Evolutionary conservation across 768 basidiomycete genomes (phyloP), one percentile per base, ranked within the genome.

Genomic region (Calocera viscosa): DNA sequence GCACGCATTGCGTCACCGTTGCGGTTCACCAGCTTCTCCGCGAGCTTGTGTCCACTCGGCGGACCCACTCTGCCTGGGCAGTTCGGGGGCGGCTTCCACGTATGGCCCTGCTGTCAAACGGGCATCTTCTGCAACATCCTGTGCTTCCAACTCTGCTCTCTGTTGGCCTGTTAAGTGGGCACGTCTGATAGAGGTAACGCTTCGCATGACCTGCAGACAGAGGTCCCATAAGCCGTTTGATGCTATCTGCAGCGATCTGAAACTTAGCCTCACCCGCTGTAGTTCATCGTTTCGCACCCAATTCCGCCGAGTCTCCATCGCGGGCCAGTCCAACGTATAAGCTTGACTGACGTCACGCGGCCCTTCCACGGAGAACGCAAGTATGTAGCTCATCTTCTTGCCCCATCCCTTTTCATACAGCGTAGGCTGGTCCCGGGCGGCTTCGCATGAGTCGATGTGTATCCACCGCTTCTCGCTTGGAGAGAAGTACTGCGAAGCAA

Each of bases 381-480:
- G 68, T 71, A 73, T 65, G 69, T 77, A 78, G 38, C 74, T 75
- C 71, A 77, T 76, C 66, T 75, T 75, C 74, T 79, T 79, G 1
- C 76, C 76, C 79, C 79, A 80, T 0, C 78, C 78, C 38, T 72
- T 67, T 32, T 73, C 76, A 68, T 80, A 80, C 22, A 80, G 68
- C n/a, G 77, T 53, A 1, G 76, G 76, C 49, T 76, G 72, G 69
- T 77, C 74, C 5, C 73, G 72, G 1, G 73, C 72, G 33, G 71
- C 74, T 67, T 80, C 79, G 69, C 76, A 78, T 1, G 78, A 71
- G 71, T 80, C 79, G 8, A 79, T 71, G 69, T 80, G 79, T 19
- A 79, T 73, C 78, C 78, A 80, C 30, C 77, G 73, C 47, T 72
- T 65, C 7, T 68, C 66, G 24, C 65, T 65, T 12, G 73, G 70